phyloP scores from a whole-genome alignment of 345 rosid species.

The Nephelium lappaceum region DNA sequence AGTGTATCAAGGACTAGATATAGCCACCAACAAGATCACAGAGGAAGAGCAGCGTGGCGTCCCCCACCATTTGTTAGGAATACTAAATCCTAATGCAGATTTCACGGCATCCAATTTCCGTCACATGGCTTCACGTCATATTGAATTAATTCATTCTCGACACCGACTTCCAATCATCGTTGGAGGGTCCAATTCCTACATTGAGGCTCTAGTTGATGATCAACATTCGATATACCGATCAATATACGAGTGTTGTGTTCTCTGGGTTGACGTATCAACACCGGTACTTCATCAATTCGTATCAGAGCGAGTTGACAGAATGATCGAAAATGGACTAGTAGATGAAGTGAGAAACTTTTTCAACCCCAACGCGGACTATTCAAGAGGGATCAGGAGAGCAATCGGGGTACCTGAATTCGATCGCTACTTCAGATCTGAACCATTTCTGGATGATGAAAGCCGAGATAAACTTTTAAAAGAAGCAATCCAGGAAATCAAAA shows the following conservation, averaged over 20 bases:
- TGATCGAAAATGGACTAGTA: constrained; percentile 70
- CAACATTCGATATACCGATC: constrained; percentile 36
- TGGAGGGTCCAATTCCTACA: constrained; percentile 84
- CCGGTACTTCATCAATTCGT: constrained; percentile 49
- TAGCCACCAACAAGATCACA: constrained; percentile 67
- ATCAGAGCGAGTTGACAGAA: constrained; percentile 67
- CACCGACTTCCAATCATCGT: constrained; percentile 67
- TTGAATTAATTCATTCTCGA: constrained; percentile 49
- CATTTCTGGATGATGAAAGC: constrained; percentile 29
- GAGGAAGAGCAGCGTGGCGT: constrained; percentile 57
- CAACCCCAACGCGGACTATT: constrained; percentile 37
- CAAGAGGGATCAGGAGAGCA: constrained; percentile 54
- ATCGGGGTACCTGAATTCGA: constrained; percentile 85
- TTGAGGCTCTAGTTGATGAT: constrained; percentile 59
- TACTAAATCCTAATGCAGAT: constrained; percentile 40
- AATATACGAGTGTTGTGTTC: constrained; percentile 61
- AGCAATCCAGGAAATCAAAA: constrained; percentile 59
- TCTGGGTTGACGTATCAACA: constrained; percentile 75
- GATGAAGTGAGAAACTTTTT: constrained; percentile 64
- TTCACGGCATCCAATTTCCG: constrained; percentile 56
- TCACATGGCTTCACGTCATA: constrained; percentile 40
- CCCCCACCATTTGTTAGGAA: constrained; percentile 81
- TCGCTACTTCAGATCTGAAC: constrained; percentile 45
- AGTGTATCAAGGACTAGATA: constrained; percentile 57
- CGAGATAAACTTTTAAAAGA: constrained; percentile 37